Conservation (phyloP, 2,329 filamentous ascomycete species). For the Pseudocercospora eumusae region DNA sequence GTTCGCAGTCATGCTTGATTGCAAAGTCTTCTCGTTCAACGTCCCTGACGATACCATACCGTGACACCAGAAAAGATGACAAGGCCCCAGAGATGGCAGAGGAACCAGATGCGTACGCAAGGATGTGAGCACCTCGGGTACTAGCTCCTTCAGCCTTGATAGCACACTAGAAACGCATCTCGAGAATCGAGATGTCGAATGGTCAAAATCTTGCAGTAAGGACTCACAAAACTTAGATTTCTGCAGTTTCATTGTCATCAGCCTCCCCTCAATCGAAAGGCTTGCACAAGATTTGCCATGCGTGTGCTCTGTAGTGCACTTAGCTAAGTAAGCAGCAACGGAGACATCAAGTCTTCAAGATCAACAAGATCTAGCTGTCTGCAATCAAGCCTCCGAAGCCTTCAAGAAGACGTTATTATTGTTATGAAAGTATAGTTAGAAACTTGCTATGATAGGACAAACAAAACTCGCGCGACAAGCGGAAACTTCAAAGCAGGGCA, state of each 20-base stretch:
- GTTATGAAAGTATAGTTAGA: no score
- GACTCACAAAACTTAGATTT: constrained; percentile 5
- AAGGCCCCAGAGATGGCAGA: background rate
- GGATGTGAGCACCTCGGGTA: background rate
- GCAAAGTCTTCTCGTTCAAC: background rate
- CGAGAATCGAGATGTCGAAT: background rate
- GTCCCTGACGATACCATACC: background rate
- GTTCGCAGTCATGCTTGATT: background rate
- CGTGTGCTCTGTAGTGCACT: no score
- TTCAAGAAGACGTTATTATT: no score
- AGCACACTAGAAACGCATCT: no score
- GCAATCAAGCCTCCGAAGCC: no score
- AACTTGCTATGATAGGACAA: no score
- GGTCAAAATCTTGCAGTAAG: background rate
- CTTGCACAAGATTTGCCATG: background rate
- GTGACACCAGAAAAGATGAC: background rate
- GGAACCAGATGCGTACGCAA: background rate
- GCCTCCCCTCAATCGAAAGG: background rate
- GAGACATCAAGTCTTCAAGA: no score
- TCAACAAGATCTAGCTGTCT: no score
- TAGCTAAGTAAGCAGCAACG: no score
- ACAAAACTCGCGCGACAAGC: no score
- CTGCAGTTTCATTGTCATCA: background rate
- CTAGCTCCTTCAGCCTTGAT: background rate
- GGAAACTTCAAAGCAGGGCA: no score